phyloP scores from a whole-genome alignment of 148 eudicot species.

The Camellia sinensis region DNA sequence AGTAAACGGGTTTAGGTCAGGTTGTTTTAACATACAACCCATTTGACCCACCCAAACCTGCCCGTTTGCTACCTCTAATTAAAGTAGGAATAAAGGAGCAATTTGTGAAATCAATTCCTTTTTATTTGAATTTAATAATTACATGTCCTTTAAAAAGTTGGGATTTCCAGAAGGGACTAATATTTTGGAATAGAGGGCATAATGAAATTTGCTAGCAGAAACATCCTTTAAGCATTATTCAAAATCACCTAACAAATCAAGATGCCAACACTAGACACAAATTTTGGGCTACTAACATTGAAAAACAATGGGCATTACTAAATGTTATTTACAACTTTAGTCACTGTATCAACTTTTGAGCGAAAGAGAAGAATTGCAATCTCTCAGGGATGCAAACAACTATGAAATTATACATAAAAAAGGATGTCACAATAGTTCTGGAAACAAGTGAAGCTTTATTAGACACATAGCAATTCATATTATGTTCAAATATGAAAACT shows the following conservation, averaged over 20 bases:
- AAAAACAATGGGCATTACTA: background rate
- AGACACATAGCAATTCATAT: background rate
- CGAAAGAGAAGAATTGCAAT: background rate
- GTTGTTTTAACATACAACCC: too few species aligned
- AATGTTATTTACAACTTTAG: background rate
- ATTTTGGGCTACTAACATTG: background rate
- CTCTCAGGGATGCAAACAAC: background rate
- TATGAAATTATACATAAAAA: background rate
- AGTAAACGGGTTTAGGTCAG: too few species aligned
- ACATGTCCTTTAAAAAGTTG: too few species aligned
- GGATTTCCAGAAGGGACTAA: too few species aligned
- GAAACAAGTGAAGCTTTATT: too few species aligned
- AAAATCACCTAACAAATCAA: background rate
- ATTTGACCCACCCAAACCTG: too few species aligned
- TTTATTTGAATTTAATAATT: too few species aligned
- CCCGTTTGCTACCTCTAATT: too few species aligned
- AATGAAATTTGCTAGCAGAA: background rate
- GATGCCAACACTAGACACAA: background rate
- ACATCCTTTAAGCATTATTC: background rate
- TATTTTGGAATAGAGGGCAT: background rate
- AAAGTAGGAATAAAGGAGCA: too few species aligned
- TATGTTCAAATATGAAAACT: background rate
- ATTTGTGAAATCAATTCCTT: too few species aligned
- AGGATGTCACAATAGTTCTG: too few species aligned
- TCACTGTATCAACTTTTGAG: background rate